Evolutionary conservation across 305 asterid species (phyloP).

Genomic region (Solanum hybrid): DNA sequence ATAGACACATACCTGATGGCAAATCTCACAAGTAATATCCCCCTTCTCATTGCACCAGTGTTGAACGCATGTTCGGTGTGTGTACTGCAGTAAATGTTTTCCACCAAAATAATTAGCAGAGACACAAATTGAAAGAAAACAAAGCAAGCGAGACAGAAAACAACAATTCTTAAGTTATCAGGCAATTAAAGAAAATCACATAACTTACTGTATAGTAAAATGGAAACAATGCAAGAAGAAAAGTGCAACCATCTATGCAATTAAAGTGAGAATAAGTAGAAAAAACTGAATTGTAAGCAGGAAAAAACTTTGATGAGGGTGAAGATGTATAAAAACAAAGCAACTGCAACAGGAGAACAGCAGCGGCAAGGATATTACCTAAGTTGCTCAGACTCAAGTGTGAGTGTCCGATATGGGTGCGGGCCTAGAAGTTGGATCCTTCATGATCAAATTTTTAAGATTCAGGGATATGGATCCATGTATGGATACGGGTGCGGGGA

Average conservation of each 20-base stretch:
- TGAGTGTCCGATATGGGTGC: no score
- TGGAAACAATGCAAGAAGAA: not conserved
- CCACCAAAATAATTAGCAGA: conserved; percentile 6
- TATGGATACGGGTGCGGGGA: no score
- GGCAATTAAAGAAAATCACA: not conserved
- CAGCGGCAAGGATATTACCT: not conserved
- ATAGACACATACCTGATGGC: conserved; percentile 60
- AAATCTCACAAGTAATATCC: conserved; percentile 88
- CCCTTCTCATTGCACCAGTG: conserved; percentile 99
- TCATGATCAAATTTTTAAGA: no score
- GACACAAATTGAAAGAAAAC: not conserved
- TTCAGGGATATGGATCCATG: no score
- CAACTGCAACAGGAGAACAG: not conserved
- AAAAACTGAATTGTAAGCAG: not conserved
- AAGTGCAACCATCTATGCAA: not conserved
- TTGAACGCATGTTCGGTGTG: conserved; percentile 95
- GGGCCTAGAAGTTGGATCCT: no score
- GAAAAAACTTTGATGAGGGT: not conserved
- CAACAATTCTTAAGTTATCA: not conserved
- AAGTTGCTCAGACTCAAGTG: no score
- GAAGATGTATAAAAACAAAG: not conserved
- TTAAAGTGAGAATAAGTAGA: not conserved
- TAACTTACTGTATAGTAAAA: not conserved
- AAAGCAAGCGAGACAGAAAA: not conserved
- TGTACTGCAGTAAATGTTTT: conserved; percentile 52